Evolutionary conservation across 805 yeast species (phyloP).

Genomic region (Spathaspora arborariae): DNA sequence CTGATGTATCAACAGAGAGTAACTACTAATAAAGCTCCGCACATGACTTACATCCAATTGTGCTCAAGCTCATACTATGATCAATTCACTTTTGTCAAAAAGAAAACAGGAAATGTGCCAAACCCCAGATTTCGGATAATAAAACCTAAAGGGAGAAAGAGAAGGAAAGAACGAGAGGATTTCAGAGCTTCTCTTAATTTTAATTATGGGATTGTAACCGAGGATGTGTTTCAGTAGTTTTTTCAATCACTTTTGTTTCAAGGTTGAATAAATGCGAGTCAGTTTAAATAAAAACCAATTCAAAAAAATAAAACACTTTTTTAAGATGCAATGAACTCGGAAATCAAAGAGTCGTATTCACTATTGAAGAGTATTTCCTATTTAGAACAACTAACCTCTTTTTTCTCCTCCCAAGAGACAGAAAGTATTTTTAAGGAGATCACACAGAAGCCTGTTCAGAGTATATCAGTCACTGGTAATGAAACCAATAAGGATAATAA

Average conservation of each 20-base stretch:
- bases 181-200: background rate
- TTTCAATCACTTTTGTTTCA: background rate
- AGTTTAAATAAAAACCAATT: too few relatives aligned
- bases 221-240: slow-evolving; percentile 2
- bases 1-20: background rate
- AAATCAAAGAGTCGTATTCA: too few relatives aligned
- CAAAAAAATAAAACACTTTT: too few relatives aligned
- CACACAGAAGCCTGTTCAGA: too few relatives aligned
- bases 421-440: too few relatives aligned
- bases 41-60: background rate
- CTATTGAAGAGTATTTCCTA: too few relatives aligned
- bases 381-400: too few relatives aligned
- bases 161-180: background rate
- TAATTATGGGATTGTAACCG: slow-evolving; percentile 3
- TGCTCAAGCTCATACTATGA: background rate
- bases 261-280: too few relatives aligned
- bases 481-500: too few relatives aligned
- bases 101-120: background rate
- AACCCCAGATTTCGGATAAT: background rate
- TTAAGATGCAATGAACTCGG: too few relatives aligned
- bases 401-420: too few relatives aligned
- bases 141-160: background rate
- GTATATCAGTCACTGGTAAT: too few relatives aligned
- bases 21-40: background rate
- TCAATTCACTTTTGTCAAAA: background rate